Base-by-base conservation (phyloP, 1,284 basidiomycete genomes). In the Fomitiporia mediterranea region DNA sequence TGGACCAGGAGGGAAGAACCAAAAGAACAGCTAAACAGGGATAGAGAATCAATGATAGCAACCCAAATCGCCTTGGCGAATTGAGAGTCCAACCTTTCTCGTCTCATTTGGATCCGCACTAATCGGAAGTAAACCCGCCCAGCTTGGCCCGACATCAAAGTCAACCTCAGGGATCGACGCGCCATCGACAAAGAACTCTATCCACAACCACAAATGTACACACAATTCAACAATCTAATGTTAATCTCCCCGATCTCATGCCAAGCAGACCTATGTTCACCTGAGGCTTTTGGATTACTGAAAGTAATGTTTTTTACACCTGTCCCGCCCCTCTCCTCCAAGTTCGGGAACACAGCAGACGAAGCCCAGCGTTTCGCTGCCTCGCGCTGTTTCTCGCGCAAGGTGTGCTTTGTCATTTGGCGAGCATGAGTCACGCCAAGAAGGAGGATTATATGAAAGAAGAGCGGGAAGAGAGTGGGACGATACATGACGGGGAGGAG, bases 1-100 rank as follows among this genome's bases (percentile, higher is more conserved):
- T 7, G 84, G 84, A 4, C 84, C 85, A 0, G 88, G 83, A 40
- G 89, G 89, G 72, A 90, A 91, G 70, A 90, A 86, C 91, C 89
- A 92, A 71, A 93, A 92, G 75, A 87, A 92, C 7, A 91, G 74
- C 83, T 91, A 54, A 27, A 9, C 23, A n/a, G n/a, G n/a, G n/a
- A n/a, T n/a, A n/a, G n/a, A n/a, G n/a, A n/a, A n/a, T n/a, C n/a
- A n/a, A n/a, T n/a, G n/a, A n/a, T n/a, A n/a, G n/a, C n/a, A n/a
- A n/a, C n/a, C n/a, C n/a, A n/a, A n/a, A n/a, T n/a, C n/a, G n/a
- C n/a, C n/a, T n/a, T n/a, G 25, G 38, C n/a, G 30, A 23, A 23
- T 30, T 9, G 38, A n/a, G n/a, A 34, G 51, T 54, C 17, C 27
- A 59, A 84, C 84, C 76, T 91, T 76, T 35, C 85, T 76, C 3